Conservation (phyloP, 2,329 filamentous ascomycete species). For the Apiospora kogelbergensis region DNA sequence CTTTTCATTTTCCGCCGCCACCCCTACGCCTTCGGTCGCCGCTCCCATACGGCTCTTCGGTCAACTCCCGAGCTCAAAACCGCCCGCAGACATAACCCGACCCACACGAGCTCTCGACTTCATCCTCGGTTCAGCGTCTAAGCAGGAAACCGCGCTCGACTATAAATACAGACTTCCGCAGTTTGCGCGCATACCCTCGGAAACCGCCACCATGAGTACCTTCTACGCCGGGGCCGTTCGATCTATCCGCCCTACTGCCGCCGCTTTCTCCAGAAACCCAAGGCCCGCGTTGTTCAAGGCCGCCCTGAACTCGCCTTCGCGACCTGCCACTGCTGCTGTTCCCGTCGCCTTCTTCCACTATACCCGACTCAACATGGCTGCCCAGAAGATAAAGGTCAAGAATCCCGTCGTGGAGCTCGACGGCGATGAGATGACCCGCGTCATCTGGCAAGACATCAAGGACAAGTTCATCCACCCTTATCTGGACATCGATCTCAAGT, state of each 20-base stretch:
- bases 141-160: background rate
- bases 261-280: constrained; percentile 26
- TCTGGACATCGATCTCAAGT: constrained; percentile 97
- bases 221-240: constrained; percentile 27
- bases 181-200: background rate
- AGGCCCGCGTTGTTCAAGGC: constrained; percentile 23
- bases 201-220: constrained; percentile 26
- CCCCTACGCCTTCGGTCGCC: background rate
- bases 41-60: background rate
- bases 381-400: constrained; percentile 97
- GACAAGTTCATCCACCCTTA: constrained; percentile 97
- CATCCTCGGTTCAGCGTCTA: background rate
- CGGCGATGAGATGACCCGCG: constrained; percentile 93
- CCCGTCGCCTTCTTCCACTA: constrained; percentile 34
- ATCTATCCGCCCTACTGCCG: constrained; percentile 27
- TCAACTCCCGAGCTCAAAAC: background rate
- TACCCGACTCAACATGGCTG: constrained; percentile 52
- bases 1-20: constrained; percentile 1
- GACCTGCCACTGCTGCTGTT: constrained; percentile 24
- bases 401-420: constrained; percentile 98
- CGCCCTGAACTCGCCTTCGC: constrained; percentile 16
- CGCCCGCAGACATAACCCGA: background rate
- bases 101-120: constrained; percentile 5
- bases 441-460: constrained; percentile 99
- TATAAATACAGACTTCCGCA: background rate